Evolutionary conservation across 1,139 yeast genomes (phyloP).

Genomic region (Yamadazyma siamensis): DNA sequence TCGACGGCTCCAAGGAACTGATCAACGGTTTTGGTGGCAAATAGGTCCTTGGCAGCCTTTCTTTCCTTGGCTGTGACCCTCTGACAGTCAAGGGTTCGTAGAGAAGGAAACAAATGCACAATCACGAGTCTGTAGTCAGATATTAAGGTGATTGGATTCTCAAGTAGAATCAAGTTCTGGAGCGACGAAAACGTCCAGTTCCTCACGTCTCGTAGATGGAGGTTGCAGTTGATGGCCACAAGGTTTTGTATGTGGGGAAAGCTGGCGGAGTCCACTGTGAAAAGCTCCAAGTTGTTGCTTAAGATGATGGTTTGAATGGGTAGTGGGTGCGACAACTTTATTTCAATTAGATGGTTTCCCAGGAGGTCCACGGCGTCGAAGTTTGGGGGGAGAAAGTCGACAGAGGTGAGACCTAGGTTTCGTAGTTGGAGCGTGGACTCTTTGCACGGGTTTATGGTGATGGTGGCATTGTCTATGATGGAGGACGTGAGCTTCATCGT

Average conservation of each 20-base stretch:
- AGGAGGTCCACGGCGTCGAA: constrained; percentile 63
- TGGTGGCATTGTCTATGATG: constrained; percentile 29
- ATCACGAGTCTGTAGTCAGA: constrained; percentile 58
- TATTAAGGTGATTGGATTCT: constrained; percentile 58
- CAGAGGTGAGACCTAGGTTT: constrained; percentile 26
- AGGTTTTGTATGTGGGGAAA: constrained; percentile 48
- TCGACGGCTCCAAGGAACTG: constrained; percentile 20
- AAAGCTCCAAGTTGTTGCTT: constrained; percentile 51
- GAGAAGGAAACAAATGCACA: constrained; percentile 60
- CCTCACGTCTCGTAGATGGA: constrained; percentile 37
- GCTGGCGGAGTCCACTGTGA: constrained; percentile 19
- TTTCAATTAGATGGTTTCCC: constrained; percentile 56
- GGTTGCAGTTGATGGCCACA: constrained; percentile 50
- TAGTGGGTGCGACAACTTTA: constrained; percentile 41
- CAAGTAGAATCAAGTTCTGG: constrained; percentile 48
- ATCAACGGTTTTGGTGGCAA: constrained; percentile 30
- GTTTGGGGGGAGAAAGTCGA: constrained; percentile 32
- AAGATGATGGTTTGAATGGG: constrained; percentile 49
- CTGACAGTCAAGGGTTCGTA: constrained; percentile 64
- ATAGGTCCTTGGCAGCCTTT: constrained; percentile 35
- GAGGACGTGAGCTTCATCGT: constrained; percentile 39
- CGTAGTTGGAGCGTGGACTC: constrained; percentile 36
- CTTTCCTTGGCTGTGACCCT: constrained; percentile 60
- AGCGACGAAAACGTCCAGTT: constrained; percentile 32
- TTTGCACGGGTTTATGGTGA: constrained; percentile 34